Percentiles rank a stretch among this genome's conserved stretches.
phyloP scores from a whole-genome alignment of 2,329 filamentous ascomycete genomes.

The Colletotrichum sp. region DNA sequence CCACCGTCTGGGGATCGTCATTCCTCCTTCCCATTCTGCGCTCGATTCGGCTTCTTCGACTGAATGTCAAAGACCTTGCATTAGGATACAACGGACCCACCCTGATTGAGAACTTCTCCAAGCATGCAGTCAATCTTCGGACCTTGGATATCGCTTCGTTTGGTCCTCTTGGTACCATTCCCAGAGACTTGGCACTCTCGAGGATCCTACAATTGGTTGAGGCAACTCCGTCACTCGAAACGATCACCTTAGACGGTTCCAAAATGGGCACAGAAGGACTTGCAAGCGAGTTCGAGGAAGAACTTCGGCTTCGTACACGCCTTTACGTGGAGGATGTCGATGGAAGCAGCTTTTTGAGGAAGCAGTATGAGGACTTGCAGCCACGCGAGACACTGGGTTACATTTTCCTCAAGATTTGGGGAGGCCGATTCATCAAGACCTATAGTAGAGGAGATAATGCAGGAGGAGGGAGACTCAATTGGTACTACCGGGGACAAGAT shows the following conservation, averaged over 20 bases:
- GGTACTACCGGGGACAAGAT: no score
- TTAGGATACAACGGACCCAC: not conserved
- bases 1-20: not conserved
- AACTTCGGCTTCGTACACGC: not conserved
- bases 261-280: not conserved
- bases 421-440: not conserved
- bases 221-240: not conserved
- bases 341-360: not conserved
- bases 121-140: not conserved
- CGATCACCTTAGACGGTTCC: not conserved
- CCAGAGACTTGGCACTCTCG: not conserved
- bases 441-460: no score
- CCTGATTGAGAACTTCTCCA: not conserved
- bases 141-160: not conserved
- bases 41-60: not conserved
- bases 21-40: not conserved
- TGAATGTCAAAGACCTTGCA: not conserved
- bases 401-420: not conserved
- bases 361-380: not conserved
- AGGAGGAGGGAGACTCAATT: no score
- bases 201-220: not conserved
- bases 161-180: not conserved
- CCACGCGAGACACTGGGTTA: not conserved
- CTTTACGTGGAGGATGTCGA: not conserved
- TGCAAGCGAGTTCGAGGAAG: accelerated